phyloP scores from a whole-genome alignment of 2,329 filamentous ascomycete genomes.

The Aspergillus carbonarius region DNA sequence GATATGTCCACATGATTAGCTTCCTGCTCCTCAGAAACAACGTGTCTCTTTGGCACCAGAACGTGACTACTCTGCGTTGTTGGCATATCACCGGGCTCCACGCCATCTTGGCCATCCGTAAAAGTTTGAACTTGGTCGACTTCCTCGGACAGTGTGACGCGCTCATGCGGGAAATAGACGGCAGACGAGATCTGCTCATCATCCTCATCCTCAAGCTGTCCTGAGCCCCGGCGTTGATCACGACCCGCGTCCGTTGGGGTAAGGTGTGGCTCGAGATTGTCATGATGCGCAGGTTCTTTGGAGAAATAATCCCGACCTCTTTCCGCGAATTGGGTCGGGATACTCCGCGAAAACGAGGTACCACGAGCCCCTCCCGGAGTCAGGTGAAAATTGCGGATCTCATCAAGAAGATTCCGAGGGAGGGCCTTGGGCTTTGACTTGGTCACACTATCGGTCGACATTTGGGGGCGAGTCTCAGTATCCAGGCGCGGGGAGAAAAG shows the following conservation, averaged over 20 bases:
- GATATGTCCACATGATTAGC: conserved; percentile 61
- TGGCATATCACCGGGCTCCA: conserved; percentile 27
- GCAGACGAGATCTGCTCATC: conserved; percentile 66
- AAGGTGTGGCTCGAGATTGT: conserved; percentile 13
- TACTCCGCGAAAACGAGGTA: conserved; percentile 46
- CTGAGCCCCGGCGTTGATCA: conserved; percentile 22
- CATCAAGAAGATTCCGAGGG: conserved; percentile 54
- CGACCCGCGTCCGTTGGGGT: conserved; percentile 24
- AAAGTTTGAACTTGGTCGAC: conserved; percentile 25
- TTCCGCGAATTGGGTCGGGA: conserved; percentile 40
- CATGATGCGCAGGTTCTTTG: conserved; percentile 12
- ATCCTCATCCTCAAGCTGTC: conserved; percentile 53
- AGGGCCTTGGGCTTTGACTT: conserved; percentile 36
- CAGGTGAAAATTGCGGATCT: conserved; percentile 57
- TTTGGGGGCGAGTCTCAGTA: conserved; percentile 9
- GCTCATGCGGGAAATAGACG: conserved; percentile 63
- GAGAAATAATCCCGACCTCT: conserved; percentile 31
- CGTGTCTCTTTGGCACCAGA: conserved; percentile 30
- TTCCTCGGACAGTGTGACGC: conserved; percentile 36
- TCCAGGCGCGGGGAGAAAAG: conserved; percentile 19
- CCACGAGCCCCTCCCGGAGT: conserved; percentile 48
- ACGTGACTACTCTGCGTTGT: conserved; percentile 28
- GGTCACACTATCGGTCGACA: conserved; percentile 22
- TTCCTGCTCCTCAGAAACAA: conserved; percentile 28
- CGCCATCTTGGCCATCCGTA: conserved; percentile 20